Evolutionary conservation across 202 grass and related monocot species (phyloP).

Genomic region (Panicum virgatum): DNA sequence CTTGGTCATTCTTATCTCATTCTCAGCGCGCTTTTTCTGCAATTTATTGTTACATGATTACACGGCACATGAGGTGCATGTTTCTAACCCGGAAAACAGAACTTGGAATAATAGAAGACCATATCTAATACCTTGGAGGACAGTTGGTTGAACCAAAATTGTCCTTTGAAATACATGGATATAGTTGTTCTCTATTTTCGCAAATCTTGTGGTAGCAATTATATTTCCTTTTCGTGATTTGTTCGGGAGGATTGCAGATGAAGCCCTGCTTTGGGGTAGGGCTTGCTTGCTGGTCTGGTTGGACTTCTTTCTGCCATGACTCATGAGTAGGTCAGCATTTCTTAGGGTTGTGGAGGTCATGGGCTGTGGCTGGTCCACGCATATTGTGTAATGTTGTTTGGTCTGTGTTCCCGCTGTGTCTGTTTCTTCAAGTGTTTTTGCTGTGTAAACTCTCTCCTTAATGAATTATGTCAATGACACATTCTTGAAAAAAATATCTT

Average conservation of each 20-base stretch:
- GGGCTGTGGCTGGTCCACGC: background rate
- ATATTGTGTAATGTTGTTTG: background rate
- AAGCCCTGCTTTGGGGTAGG: background rate
- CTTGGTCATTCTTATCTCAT: slow-evolving; percentile 2
- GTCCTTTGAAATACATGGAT: background rate
- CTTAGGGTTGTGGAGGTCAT: background rate
- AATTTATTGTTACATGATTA: background rate
- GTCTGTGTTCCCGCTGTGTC: background rate
- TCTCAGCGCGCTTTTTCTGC: background rate
- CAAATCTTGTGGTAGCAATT: background rate
- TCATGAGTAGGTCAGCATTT: background rate
- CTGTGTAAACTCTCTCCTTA: background rate
- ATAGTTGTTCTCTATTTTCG: background rate
- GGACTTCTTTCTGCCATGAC: background rate
- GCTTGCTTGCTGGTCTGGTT: background rate
- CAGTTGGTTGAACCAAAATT: background rate
- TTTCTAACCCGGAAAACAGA: slow-evolving; percentile 18
- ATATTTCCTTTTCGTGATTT: background rate
- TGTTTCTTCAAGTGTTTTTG: background rate
- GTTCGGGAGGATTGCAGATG: background rate
- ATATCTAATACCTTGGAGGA: background rate
- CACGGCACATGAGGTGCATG: background rate
- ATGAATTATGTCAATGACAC: background rate
- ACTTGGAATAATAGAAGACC: slow-evolving; percentile 1
- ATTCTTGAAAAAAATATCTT: background rate